A percentile compares a stretch with the other conserved stretches of the same genome.
Conservation (phyloP, 768 basidiomycete genomes). For the Clitopilus hobsonii region DNA sequence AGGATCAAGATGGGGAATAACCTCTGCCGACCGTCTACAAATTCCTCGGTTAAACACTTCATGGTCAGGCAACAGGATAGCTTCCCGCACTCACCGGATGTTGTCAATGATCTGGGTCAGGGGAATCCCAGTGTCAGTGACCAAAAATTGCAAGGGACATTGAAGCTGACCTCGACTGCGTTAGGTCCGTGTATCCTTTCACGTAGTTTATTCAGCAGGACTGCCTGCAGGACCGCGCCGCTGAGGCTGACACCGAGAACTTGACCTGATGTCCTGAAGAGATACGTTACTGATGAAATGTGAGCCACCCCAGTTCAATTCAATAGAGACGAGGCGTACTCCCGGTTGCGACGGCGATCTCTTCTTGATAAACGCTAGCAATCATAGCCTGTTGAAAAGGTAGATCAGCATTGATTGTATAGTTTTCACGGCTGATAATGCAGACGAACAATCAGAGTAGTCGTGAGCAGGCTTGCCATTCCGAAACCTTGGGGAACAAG, state of each 20-base stretch:
- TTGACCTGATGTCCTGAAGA: constrained; percentile 92
- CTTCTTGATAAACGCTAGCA: constrained; percentile 70
- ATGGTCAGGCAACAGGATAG: not conserved
- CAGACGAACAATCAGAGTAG: constrained; percentile 69
- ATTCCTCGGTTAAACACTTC: not conserved
- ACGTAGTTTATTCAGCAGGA: constrained; percentile 67
- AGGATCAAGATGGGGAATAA: constrained; percentile 64
- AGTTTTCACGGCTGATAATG: constrained; percentile 4
- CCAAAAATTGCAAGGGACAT: constrained; percentile 6
- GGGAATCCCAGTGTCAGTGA: constrained; percentile 7
- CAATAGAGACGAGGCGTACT: constrained; percentile 47
- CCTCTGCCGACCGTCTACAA: constrained; percentile 61
- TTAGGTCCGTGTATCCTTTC: constrained; percentile 73
- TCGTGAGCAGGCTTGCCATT: constrained; percentile 82
- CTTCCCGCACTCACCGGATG: constrained; percentile 45
- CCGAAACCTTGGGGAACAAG: constrained; percentile 81
- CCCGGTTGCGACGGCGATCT: constrained; percentile 86
- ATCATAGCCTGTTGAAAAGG: constrained; percentile 74
- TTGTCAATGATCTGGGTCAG: constrained; percentile 58
- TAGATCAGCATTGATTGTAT: constrained; percentile 6
- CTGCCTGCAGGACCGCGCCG: constrained; percentile 78
- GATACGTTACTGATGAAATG: constrained; percentile 68
- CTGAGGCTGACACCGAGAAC: constrained; percentile 91
- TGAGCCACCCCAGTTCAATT: no score
- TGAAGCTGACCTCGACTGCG: constrained; percentile 58